phyloP scores from a whole-genome alignment of 768 basidiomycete genomes.

The Tephrocybe sp. region DNA sequence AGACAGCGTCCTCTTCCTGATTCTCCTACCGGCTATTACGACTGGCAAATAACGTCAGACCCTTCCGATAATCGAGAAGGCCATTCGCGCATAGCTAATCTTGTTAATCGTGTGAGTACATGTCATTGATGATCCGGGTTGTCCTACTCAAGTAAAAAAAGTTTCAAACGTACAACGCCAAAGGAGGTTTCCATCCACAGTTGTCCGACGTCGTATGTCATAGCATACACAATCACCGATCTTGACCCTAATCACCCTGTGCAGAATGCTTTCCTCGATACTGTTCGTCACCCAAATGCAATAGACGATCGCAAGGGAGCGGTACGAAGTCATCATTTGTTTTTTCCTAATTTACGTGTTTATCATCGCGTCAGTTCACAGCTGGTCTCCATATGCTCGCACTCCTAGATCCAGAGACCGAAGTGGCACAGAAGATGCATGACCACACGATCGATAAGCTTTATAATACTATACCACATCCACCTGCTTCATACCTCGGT shows the following conservation, averaged over 20 bases:
- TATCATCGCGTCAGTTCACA: conserved; percentile 21
- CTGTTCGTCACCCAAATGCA: conserved; percentile 28
- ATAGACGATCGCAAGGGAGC: conserved; percentile 42
- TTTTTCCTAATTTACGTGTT: not conserved
- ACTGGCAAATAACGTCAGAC: conserved; percentile 34
- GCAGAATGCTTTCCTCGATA: conserved; percentile 30
- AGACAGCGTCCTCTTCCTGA: conserved; percentile 34
- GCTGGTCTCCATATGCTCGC: conserved; percentile 27
- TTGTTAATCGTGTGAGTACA: conserved; percentile 24
- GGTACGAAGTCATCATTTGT: conserved; percentile 14
- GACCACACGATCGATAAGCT: conserved; percentile 35
- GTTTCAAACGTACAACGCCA: conserved; percentile 20
- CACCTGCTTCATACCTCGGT: conserved; percentile 35
- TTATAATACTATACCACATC: conserved; percentile 62
- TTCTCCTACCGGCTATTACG: conserved; percentile 45
- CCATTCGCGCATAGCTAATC: conserved; percentile 34
- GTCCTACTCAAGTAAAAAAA: not conserved
- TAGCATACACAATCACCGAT: not conserved
- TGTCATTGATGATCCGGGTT: not conserved
- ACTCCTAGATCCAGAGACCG: conserved; percentile 18
- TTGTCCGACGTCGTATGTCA: conserved; percentile 22
- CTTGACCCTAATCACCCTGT: not conserved
- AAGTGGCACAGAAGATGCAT: conserved; percentile 20
- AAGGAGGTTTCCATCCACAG: conserved; percentile 23
- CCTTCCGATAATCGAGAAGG: conserved; percentile 25